phyloP scores from a whole-genome alignment of 768 basidiomycete species.

The Amyloporia xantha region DNA sequence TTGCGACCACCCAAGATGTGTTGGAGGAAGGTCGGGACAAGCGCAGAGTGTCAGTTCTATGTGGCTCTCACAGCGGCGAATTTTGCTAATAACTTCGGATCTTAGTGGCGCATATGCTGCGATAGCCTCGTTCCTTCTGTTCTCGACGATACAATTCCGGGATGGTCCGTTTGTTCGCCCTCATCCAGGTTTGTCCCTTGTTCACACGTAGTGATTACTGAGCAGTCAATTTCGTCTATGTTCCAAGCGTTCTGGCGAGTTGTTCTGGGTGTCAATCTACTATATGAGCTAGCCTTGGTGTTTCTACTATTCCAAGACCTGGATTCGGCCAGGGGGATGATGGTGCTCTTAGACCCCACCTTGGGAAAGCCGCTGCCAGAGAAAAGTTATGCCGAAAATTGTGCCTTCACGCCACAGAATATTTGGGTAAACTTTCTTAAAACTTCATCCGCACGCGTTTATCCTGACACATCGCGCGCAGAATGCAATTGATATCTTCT shows the following conservation, averaged over 20 bases:
- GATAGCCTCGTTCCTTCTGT: constrained; percentile 65
- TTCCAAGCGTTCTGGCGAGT: constrained; percentile 66
- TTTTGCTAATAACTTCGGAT: constrained; percentile 2
- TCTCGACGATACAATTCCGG: constrained; percentile 84
- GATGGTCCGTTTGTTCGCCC: constrained; percentile 87
- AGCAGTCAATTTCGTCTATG: too few relatives aligned
- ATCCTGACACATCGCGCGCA: constrained; percentile 22
- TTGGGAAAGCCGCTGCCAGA: constrained; percentile 72
- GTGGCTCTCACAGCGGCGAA: constrained; percentile 2
- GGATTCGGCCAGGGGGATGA: constrained; percentile 66
- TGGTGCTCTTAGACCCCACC: constrained; percentile 68
- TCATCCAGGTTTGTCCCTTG: constrained; percentile 49
- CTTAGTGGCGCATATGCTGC: constrained; percentile 72
- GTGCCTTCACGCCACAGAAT: constrained; percentile 50
- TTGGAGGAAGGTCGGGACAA: constrained; percentile 80
- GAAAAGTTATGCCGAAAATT: constrained; percentile 83
- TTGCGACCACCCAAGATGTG: constrained; percentile 81
- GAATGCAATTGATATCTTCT: constrained; percentile 84
- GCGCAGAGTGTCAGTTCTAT: constrained; percentile 57
- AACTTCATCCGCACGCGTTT: not conserved
- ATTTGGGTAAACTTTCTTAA: constrained; percentile 51
- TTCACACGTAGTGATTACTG: too few relatives aligned
- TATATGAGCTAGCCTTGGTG: constrained; percentile 78
- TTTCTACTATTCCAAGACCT: constrained; percentile 86
- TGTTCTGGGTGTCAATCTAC: constrained; percentile 71